Conservation (phyloP, 139 green algal species). For the Chlorella sp. region DNA sequence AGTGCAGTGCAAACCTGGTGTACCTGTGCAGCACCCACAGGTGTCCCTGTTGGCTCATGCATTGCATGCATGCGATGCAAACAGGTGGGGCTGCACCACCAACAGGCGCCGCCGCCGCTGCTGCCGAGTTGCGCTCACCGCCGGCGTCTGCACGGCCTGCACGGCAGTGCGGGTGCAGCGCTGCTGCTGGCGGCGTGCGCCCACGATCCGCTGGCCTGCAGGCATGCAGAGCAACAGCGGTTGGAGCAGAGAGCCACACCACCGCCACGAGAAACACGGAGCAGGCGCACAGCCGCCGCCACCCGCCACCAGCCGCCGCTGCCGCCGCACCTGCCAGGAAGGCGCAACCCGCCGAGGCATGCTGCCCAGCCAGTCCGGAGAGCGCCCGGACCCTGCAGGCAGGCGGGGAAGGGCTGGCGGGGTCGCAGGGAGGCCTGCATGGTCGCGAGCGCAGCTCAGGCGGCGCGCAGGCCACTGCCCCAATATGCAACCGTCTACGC, state of each 20-base stretch:
- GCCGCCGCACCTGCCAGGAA: too few species aligned
- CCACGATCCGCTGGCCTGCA: slow-evolving; percentile 10
- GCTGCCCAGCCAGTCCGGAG: too few species aligned
- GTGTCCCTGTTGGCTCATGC: too few species aligned
- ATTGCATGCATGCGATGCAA: neutral
- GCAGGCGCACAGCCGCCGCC: too few species aligned
- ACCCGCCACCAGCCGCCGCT: too few species aligned
- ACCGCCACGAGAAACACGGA: too few species aligned
- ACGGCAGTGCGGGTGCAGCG: neutral
- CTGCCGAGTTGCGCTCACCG: neutral
- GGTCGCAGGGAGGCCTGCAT: neutral
- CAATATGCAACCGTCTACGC: neutral
- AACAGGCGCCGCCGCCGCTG: neutral
- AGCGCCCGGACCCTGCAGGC: neutral
- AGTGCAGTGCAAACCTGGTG: neutral
- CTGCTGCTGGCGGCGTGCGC: neutral
- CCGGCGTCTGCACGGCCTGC: slow-evolving; percentile 2
- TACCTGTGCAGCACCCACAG: too few species aligned
- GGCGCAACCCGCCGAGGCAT: too few species aligned
- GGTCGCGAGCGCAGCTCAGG: neutral
- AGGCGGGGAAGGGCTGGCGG: neutral
- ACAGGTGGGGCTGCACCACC: neutral
- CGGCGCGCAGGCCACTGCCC: neutral
- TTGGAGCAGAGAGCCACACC: too few species aligned
- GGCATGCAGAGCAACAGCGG: neutral